These are phyloP conservation scores for Willaertia magna DNA, from an alignment of 208 protist species.

Conservation along the genomic window DNA sequence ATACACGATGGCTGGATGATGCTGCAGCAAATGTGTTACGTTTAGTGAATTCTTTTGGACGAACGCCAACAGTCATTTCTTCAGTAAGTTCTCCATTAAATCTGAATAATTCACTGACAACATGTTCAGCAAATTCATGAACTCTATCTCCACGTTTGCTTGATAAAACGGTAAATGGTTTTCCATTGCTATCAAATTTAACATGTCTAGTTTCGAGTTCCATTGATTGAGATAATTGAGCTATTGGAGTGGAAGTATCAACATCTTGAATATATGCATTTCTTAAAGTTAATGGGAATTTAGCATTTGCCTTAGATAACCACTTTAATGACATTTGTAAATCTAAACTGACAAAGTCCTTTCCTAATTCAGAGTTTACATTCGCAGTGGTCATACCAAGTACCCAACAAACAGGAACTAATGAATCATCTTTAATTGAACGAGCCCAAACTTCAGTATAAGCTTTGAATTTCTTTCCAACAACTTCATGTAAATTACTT, in stretches of 20 bases:
- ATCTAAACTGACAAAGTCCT: background rate
- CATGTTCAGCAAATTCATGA: background rate
- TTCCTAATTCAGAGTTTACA: background rate
- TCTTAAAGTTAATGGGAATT: background rate
- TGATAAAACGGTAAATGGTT: background rate
- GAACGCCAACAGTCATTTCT: background rate
- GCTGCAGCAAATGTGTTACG: background rate
- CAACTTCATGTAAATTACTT: background rate
- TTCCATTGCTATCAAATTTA: background rate
- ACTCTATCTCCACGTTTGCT: background rate
- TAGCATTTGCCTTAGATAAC: background rate
- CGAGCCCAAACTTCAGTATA: background rate
- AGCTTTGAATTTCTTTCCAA: background rate
- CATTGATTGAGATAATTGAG: background rate
- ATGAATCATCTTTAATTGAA: too few species aligned
- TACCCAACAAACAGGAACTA: background rate
- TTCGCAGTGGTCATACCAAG: background rate
- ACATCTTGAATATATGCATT: background rate
- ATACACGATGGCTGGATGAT: background rate
- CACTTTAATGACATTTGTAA: background rate
- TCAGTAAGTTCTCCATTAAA: background rate
- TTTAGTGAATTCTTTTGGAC: background rate
- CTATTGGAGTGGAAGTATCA: background rate
- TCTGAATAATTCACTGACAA: background rate
- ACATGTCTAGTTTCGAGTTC: background rate